Evolutionary conservation across 1,284 basidiomycete species (phyloP), one percentile per base, ranked within the genome.

Genomic region (Naganishia sp.): DNA sequence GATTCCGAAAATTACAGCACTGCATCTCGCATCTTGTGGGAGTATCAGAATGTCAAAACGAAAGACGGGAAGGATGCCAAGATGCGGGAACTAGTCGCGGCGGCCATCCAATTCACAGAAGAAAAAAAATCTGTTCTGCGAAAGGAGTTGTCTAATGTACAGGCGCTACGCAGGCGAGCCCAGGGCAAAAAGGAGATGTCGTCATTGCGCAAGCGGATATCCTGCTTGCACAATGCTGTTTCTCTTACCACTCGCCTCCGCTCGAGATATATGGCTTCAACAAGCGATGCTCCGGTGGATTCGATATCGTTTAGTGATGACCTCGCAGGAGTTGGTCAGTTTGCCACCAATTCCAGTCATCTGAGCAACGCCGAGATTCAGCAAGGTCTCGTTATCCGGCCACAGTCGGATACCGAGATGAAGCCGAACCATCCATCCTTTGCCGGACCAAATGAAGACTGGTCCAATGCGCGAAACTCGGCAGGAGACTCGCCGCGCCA

Each of bases 201-300:
- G 32, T 6, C 21, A 9, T 21, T 54, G 3, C 15, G n/a, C 17
- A 39, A 39, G 32, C 6, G 23, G 32, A 35, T 54, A 21, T 32
- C 31, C 9, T 42, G 42, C 9, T 6, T 57, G 17, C 13, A 25
- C 7, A 46, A 46, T 21, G 55, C 55, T n/a, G 31, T 57, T 28
- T 25, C 42, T 13, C 42, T 57, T 28, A 32, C 55, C 23, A 17
- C 15, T 6, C 55, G 55, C 15, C 21, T 57, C 9, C 55, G 55
- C 9, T 11, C 42, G 6, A 18, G 31, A 21, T 47, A 47, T 32
- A 9, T 6, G n/a, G n/a, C 46, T 13, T 18, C 35, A 39, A 9
- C 35, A 39, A 39, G 35, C 35, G 35, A 39, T 39, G 35, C 7
- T 39, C 7, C 7, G 35, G 10, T 5, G 35, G 35, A 39, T 39